Conservation (phyloP, 2,329 filamentous ascomycete species). For the Botrytis galanthina region DNA sequence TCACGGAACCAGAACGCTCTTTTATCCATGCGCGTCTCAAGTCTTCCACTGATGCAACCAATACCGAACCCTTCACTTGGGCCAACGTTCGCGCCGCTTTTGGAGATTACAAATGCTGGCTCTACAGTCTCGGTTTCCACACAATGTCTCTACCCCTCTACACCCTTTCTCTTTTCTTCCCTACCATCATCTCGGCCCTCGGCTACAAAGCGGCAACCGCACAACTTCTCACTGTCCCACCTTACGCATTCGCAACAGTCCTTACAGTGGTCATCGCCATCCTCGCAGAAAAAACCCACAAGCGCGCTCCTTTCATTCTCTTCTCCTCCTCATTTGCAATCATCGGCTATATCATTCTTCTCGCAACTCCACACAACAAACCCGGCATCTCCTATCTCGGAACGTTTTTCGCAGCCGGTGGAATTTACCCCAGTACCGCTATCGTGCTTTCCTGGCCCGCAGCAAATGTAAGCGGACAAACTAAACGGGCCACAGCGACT, state of each 20-base stretch:
- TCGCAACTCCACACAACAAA: slow-evolving; percentile 43
- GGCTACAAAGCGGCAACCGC: slow-evolving; percentile 54
- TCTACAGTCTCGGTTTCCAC: slow-evolving; percentile 70
- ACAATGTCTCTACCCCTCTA: slow-evolving; percentile 66
- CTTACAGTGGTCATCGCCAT: slow-evolving; percentile 58
- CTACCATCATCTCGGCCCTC: slow-evolving; percentile 53
- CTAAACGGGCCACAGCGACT: slow-evolving; percentile 65
- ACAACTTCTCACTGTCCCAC: slow-evolving; percentile 61
- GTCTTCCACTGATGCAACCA: slow-evolving; percentile 66
- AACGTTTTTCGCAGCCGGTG: slow-evolving; percentile 62
- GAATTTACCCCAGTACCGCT: slow-evolving; percentile 65
- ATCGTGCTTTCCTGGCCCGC: slow-evolving; percentile 68
- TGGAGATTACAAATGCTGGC: slow-evolving; percentile 67
- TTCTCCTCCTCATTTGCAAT: slow-evolving; percentile 54
- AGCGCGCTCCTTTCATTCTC: slow-evolving; percentile 63
- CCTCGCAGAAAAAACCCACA: slow-evolving; percentile 55
- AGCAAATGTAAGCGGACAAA: slow-evolving; percentile 69
- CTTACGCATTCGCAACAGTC: slow-evolving; percentile 61
- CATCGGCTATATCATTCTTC: slow-evolving; percentile 61
- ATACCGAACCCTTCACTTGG: slow-evolving; percentile 69
- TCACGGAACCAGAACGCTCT: slow-evolving; percentile 47
- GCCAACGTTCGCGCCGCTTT: slow-evolving; percentile 60
- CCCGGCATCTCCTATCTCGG: slow-evolving; percentile 59
- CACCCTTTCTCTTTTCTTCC: slow-evolving; percentile 55
- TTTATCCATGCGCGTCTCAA: slow-evolving; percentile 56